Base-by-base conservation (phyloP, 2,329 filamentous ascomycete species). In the Claviceps citrina region DNA sequence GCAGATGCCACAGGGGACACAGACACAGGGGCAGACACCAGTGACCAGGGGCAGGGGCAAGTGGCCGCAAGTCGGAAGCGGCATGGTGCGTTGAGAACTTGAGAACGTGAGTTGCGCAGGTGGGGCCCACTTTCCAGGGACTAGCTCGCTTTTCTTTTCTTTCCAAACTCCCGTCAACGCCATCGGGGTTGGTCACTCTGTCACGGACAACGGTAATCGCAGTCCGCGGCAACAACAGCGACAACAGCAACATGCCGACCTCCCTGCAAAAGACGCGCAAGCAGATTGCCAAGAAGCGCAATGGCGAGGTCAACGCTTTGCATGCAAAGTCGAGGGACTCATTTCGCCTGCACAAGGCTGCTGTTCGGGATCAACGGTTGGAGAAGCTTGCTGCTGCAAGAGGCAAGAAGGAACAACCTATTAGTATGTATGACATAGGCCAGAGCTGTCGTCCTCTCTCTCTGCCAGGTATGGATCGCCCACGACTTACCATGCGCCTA, bases 301-400 rank as follows among this genome's bases (percentile, higher is more conserved):
- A 77, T 47, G 76, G 77, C 16, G 76, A 77, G 30, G 71, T 84
- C 35, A 78, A 79, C 24, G 71, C 80, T 10, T 70, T 96, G 18
- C 89, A 96, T 55, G 81, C 86, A 60, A 85, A 85, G 57, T 94
- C 86, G 44, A 73, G 91, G 49, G 84, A 96, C 65, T 83, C 86
- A 3, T 75, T 81, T 54, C 75, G 84, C 38, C 66, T 96, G 46
- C 81, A 85, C 57, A 74, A 78, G 51, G 91, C 91, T 16, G 74
- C 76, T 45, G 72, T 79, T 47, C 73, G 91, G 59, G 87, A 95
- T 53, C 80, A 91, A 52, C 84, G 84, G 55, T 69, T 98, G 27
- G 76, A 76, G 49, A 81, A 80, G 56, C 65, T 87, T 41, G 72
- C 77, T 18, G 64, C 73, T n/a, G 67, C 77, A 28, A 73, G 83